Evolutionary conservation across 1,284 basidiomycete species (phyloP).

Genomic region (Takashimella koratensis): DNA sequence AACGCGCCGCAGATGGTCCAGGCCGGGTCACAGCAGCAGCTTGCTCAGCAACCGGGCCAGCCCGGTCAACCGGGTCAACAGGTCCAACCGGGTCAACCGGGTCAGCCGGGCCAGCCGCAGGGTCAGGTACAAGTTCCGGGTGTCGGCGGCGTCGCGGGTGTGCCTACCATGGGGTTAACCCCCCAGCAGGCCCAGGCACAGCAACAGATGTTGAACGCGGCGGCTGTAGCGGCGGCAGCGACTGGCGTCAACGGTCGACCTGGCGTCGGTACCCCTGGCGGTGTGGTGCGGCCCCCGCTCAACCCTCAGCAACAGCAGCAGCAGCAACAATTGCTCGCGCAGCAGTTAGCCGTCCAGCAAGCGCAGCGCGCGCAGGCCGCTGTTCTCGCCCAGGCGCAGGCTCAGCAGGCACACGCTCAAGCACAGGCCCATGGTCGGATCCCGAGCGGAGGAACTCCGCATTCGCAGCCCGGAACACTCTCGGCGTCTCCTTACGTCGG

Average conservation of each 20-base stretch:
- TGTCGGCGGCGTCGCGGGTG: neutral
- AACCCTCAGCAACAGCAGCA: slow-evolving; percentile 17
- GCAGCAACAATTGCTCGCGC: slow-evolving; percentile 15
- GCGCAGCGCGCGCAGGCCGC: slow-evolving; percentile 17
- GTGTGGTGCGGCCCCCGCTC: slow-evolving; percentile 15
- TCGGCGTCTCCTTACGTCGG: slow-evolving; percentile 24
- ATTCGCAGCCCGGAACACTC: slow-evolving; percentile 21
- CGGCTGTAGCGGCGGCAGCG: slow-evolving; percentile 38
- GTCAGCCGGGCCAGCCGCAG: slow-evolving; percentile 1
- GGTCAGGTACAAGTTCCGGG: slow-evolving; percentile 1
- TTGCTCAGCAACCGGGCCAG: slow-evolving; percentile 7
- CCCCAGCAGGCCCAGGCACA: slow-evolving; percentile 26
- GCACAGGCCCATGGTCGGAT: slow-evolving; percentile 8
- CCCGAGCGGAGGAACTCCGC: slow-evolving; percentile 23
- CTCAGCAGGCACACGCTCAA: slow-evolving; percentile 2
- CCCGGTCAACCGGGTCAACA: neutral
- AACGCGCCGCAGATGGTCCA: neutral
- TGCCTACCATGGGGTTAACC: slow-evolving; percentile 5
- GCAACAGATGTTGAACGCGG: slow-evolving; percentile 42
- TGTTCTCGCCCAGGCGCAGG: slow-evolving; percentile 10
- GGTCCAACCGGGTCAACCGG: slow-evolving; percentile 3
- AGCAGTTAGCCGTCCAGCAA: slow-evolving; percentile 14
- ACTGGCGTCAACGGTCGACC: slow-evolving; percentile 17
- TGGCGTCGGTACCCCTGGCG: neutral
- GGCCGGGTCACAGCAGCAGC: neutral